Evolutionary conservation across 495 filamentous ascomycete genomes (phyloP).

Genomic region (Gamarada debralockiae): DNA sequence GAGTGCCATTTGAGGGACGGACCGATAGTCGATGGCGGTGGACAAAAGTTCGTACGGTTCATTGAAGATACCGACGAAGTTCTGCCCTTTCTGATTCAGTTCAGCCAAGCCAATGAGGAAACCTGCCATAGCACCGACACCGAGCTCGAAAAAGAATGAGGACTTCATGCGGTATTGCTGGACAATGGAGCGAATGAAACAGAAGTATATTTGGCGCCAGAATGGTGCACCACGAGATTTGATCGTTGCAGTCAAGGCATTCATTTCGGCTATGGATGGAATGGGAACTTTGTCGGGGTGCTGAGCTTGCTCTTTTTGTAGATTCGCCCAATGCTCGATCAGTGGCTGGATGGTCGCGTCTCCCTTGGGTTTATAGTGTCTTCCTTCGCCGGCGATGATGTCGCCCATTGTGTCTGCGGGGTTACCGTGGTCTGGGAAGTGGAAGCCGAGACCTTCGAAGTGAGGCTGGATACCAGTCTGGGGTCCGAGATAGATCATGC

Average conservation of each 20-base stretch:
- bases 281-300: slow-evolving; percentile 5
- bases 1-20: slow-evolving; percentile 45
- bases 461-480: slow-evolving; percentile 58
- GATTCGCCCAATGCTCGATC: slow-evolving; percentile 34
- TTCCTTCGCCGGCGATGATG: slow-evolving; percentile 62
- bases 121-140: slow-evolving; percentile 44
- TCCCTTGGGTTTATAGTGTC: slow-evolving; percentile 37
- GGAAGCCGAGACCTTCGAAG: slow-evolving; percentile 51
- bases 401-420: slow-evolving; percentile 73
- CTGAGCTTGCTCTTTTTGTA: slow-evolving; percentile 23
- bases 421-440: slow-evolving; percentile 61
- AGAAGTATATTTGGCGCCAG: slow-evolving; percentile 42
- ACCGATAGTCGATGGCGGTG: slow-evolving; percentile 41
- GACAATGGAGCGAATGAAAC: slow-evolving; percentile 41
- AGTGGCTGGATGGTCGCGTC: slow-evolving; percentile 39
- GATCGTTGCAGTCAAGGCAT: slow-evolving; percentile 20
- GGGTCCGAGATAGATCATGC: slow-evolving; percentile 60
- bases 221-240: slow-evolving; percentile 42
- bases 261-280: slow-evolving; percentile 25
- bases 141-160: slow-evolving; percentile 48
- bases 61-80: slow-evolving; percentile 49
- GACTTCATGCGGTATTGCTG: slow-evolving; percentile 50
- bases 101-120: slow-evolving; percentile 50
- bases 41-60: slow-evolving; percentile 47
- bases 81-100: slow-evolving; percentile 39